Conservation (phyloP, 495 filamentous ascomycete species). For the Bombardia bombarda region DNA sequence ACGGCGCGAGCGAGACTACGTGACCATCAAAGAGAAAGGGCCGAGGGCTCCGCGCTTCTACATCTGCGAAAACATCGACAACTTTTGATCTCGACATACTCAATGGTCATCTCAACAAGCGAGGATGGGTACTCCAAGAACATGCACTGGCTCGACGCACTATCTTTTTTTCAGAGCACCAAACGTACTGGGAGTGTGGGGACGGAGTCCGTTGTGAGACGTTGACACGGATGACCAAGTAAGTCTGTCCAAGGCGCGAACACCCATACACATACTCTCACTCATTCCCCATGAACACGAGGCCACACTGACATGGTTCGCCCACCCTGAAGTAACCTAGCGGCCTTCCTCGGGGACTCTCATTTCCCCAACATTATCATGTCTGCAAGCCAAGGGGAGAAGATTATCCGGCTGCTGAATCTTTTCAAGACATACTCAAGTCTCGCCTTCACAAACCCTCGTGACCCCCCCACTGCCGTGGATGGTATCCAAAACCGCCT, state of each 20-base stretch:
- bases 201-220: slow-evolving; percentile 30
- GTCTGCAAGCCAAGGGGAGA: slow-evolving; percentile 4
- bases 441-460: slow-evolving; percentile 11
- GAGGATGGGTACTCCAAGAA: slow-evolving; percentile 37
- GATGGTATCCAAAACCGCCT: slow-evolving; percentile 22
- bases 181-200: slow-evolving; percentile 36
- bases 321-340: slow-evolving; percentile 2
- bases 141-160: slow-evolving; percentile 27
- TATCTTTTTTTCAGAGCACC: slow-evolving; percentile 29
- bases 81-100: slow-evolving; percentile 26
- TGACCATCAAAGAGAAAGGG: not conserved
- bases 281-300: not conserved
- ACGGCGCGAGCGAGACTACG: slow-evolving; percentile 1
- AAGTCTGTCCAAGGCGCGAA: too few species aligned
- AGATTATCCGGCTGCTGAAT: slow-evolving; percentile 15
- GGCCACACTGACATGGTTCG: not conserved
- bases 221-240: slow-evolving; percentile 19
- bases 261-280: too few species aligned
- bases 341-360: slow-evolving; percentile 25
- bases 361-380: slow-evolving; percentile 20
- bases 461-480: slow-evolving; percentile 24
- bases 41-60: too few species aligned
- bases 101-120: slow-evolving; percentile 19
- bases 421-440: slow-evolving; percentile 24
- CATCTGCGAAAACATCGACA: slow-evolving; percentile 19